Percentiles rank a stretch among this genome's conserved stretches.
Evolutionary conservation across 1,284 basidiomycete species (phyloP).

Genomic region (Microbotryum scabiosae): DNA sequence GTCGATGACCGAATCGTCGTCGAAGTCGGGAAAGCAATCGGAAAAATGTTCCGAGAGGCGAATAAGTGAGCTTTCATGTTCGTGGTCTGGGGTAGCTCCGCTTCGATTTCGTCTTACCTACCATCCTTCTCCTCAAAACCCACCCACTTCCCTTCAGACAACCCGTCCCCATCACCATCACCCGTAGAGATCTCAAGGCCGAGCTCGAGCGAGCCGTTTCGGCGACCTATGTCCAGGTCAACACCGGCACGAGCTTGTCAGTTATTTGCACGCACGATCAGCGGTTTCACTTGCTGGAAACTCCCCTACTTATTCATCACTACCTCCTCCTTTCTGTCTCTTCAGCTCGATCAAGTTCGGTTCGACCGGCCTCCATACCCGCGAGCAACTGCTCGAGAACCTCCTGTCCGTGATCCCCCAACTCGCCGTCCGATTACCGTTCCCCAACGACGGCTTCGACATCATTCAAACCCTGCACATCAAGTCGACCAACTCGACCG

Average conservation of each 20-base stretch:
- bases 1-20: conserved; percentile 84
- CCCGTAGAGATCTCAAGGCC: conserved; percentile 73
- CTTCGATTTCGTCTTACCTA: neutral
- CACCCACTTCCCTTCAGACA: conserved; percentile 50
- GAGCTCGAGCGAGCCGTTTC: conserved; percentile 84
- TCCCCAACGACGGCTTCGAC: conserved; percentile 35
- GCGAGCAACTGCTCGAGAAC: conserved; percentile 69
- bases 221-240: conserved; percentile 88
- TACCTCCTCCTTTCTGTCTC: neutral
- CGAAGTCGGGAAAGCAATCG: conserved; percentile 77
- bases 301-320: neutral
- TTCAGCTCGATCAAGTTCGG: conserved; percentile 76
- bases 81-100: neutral
- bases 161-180: conserved; percentile 82
- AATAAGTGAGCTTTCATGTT: conserved; percentile 65
- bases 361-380: conserved; percentile 57
- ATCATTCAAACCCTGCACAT: conserved; percentile 84
- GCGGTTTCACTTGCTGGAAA: neutral
- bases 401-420: conserved; percentile 68
- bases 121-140: neutral
- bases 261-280: neutral
- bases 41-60: conserved; percentile 82
- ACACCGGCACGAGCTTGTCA: conserved; percentile 66
- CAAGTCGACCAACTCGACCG: conserved; percentile 78
- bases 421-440: conserved; percentile 56